A percentile compares a stretch with the other conserved stretches of the same genome.
Evolutionary conservation across 495 filamentous ascomycete genomes (phyloP).

Genomic region (Penicillium desertorum): DNA sequence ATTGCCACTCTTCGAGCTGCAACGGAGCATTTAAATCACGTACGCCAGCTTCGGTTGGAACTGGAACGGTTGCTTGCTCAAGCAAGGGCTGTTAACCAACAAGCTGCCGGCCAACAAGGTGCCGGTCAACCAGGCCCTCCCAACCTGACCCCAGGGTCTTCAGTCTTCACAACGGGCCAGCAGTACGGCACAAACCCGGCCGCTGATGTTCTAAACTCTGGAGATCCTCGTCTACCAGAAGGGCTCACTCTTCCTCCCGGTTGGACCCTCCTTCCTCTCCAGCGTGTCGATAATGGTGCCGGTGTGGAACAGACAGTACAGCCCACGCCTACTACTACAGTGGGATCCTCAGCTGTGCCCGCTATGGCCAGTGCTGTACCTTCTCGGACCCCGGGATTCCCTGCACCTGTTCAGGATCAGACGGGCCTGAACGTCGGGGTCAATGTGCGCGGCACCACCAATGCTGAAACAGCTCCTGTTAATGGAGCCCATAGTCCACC

Average conservation of each 20-base stretch:
- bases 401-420: background rate
- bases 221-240: slow-evolving; percentile 67
- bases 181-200: slow-evolving; percentile 37
- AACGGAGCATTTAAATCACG: slow-evolving; percentile 55
- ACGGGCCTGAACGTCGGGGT: background rate
- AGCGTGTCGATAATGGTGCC: slow-evolving; percentile 42
- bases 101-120: background rate
- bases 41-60: slow-evolving; percentile 61
- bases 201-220: slow-evolving; percentile 54
- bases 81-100: slow-evolving; percentile 23
- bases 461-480: slow-evolving; percentile 9
- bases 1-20: slow-evolving; percentile 53
- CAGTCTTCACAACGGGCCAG: slow-evolving; percentile 25
- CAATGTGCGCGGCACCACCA: background rate
- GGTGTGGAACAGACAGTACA: slow-evolving; percentile 6
- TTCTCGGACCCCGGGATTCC: background rate
- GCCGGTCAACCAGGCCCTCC: slow-evolving; percentile 18
- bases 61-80: slow-evolving; percentile 59
- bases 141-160: slow-evolving; percentile 15
- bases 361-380: background rate
- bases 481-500: slow-evolving; percentile 13
- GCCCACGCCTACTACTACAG: slow-evolving; percentile 17
- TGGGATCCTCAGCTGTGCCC: background rate
- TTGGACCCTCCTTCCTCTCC: slow-evolving; percentile 72
- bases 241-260: slow-evolving; percentile 72